Evolutionary conservation across 2,329 filamentous ascomycete species (phyloP).

Genomic region (Ophiostoma triangulosporum): DNA sequence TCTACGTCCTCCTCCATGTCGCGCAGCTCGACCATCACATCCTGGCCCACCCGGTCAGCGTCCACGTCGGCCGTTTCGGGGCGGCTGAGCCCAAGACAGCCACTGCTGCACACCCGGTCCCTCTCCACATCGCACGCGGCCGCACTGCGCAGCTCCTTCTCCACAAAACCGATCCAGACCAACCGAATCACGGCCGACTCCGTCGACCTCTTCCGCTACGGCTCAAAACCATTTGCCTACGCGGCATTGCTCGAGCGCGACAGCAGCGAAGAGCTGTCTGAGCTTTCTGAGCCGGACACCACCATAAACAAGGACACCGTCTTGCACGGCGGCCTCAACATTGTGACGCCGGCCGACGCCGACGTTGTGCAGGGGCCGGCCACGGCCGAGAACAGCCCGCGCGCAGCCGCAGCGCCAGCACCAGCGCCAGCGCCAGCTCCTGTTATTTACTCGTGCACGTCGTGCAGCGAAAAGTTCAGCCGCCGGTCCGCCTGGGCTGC

Average conservation of each 20-base stretch:
- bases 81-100: neutral
- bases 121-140: neutral
- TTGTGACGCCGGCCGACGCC: neutral
- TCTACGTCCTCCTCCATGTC: neutral
- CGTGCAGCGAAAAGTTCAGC: constrained; percentile 51
- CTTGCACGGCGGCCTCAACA: neutral
- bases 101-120: neutral
- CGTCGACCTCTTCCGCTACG: neutral
- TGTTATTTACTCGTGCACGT: constrained; percentile 43
- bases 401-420: neutral
- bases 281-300: neutral
- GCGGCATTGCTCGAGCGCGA: neutral
- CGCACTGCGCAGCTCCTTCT: constrained; percentile 1
- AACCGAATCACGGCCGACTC: neutral
- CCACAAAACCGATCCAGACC: constrained; percentile 27
- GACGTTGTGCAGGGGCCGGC: neutral
- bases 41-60: neutral
- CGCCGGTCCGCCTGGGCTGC: constrained; percentile 57
- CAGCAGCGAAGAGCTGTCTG: neutral
- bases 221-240: neutral
- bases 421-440: too few relatives aligned
- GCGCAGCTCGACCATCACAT: neutral
- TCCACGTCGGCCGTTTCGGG: neutral
- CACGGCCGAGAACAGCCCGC: neutral
- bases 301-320: neutral